phyloP scores from a whole-genome alignment of 805 yeast species.

The Myxozyma sirexii region DNA sequence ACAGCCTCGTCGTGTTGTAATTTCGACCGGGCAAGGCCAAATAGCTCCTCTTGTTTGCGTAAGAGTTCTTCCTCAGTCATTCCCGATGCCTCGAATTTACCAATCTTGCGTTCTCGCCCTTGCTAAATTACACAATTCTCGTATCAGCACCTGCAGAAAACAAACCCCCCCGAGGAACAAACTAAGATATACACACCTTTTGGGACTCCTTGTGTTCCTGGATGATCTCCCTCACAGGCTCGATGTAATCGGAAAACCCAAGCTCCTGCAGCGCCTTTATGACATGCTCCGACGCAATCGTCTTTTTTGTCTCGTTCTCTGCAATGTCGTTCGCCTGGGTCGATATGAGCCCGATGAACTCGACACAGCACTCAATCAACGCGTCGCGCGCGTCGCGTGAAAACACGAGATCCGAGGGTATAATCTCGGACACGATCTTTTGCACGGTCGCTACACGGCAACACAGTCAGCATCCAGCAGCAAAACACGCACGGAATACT shows the following conservation, averaged over 20 bases:
- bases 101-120: constrained; percentile 82
- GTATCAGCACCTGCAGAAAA: neutral
- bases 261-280: constrained; percentile 83
- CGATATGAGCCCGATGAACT: constrained; percentile 90
- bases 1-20: constrained; percentile 23
- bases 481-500: no score
- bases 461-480: neutral
- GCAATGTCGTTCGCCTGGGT: constrained; percentile 95
- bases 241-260: constrained; percentile 84
- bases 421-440: constrained; percentile 85
- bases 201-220: constrained; percentile 85
- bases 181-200: constrained; percentile 49
- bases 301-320: constrained; percentile 92
- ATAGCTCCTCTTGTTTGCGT: constrained; percentile 89
- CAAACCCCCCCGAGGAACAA: no score
- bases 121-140: constrained; percentile 13
- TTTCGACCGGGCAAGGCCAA: constrained; percentile 63
- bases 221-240: constrained; percentile 75
- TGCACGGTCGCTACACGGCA: constrained; percentile 80
- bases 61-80: constrained; percentile 88
- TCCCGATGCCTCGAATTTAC: constrained; percentile 91
- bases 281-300: constrained; percentile 96
- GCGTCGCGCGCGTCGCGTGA: constrained; percentile 94
- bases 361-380: constrained; percentile 92
- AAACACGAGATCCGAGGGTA: constrained; percentile 84